Percentiles rank a stretch among this genome's conserved stretches.
Conservation (phyloP, 306 rosid genomes). For the Prunus mira region DNA sequence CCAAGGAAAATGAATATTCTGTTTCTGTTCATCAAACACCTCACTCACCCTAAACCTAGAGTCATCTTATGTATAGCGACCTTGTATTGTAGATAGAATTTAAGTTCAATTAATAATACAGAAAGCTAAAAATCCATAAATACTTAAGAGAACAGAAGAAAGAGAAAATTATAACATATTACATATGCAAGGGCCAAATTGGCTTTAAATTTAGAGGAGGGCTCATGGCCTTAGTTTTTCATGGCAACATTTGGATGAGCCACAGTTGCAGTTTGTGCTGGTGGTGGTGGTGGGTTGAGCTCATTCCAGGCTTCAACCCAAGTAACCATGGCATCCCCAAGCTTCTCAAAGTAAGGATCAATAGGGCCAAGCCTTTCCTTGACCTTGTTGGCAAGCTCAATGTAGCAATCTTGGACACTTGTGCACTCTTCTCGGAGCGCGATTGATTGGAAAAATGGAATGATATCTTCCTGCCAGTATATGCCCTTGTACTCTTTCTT, state of each 20-base stretch:
- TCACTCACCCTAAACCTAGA: not conserved
- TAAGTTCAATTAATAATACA: not conserved
- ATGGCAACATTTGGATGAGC: too few relatives aligned
- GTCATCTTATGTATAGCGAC: not conserved
- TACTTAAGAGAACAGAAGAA: not conserved
- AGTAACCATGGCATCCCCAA: slow-evolving; percentile 67
- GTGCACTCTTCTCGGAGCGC: slow-evolving; percentile 36
- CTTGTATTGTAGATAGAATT: not conserved
- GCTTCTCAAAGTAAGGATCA: slow-evolving; percentile 50
- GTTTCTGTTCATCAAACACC: not conserved
- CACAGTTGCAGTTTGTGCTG: not conserved
- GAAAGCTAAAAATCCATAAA: not conserved
- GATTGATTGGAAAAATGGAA: slow-evolving; percentile 42
- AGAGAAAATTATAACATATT: not conserved
- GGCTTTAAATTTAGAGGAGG: too few relatives aligned
- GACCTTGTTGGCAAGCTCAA: slow-evolving; percentile 42
- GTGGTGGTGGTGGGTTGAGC: slow-evolving; percentile 46
- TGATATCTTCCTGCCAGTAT: slow-evolving; percentile 46
- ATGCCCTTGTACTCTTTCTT: slow-evolving; percentile 50
- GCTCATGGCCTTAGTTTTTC: too few relatives aligned
- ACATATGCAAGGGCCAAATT: too few relatives aligned
- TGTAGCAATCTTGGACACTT: slow-evolving; percentile 40
- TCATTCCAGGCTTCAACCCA: slow-evolving; percentile 83
- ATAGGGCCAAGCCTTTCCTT: slow-evolving; percentile 36
- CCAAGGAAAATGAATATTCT: not conserved